Evolutionary conservation across 805 yeast genomes (phyloP).

Genomic region (Metschnikowia aberdeeniae): DNA sequence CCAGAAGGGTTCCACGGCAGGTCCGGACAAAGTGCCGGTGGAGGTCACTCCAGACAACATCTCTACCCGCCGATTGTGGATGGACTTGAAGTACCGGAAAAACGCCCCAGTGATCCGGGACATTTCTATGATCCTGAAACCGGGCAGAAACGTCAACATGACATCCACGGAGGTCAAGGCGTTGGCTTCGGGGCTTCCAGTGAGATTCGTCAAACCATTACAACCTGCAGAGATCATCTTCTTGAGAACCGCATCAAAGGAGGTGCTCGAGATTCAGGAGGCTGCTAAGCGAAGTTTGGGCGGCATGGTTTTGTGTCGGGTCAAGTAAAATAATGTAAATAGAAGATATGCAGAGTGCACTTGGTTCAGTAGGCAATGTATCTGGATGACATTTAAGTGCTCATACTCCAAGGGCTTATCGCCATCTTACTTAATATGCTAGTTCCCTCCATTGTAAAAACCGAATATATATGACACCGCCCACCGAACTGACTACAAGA

Average conservation of each 20-base stretch:
- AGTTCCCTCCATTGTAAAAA: no score
- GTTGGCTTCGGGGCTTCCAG: conserved; percentile 70
- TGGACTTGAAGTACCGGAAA: conserved; percentile 84
- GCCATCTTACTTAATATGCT: no score
- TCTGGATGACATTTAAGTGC: no score
- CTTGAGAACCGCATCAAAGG: conserved; percentile 44
- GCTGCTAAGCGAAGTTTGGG: conserved; percentile 69
- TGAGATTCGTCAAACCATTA: conserved; percentile 72
- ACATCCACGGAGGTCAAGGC: conserved; percentile 60
- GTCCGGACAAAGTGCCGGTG: conserved; percentile 75
- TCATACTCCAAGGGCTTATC: no score
- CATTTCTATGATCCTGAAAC: conserved; percentile 75
- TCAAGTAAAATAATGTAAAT: conserved; percentile 33
- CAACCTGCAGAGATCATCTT: conserved; percentile 89
- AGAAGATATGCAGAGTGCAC: neutral
- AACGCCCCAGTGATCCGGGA: conserved; percentile 71
- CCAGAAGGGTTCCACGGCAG: conserved; percentile 76
- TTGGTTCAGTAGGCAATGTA: no score
- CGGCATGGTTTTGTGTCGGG: conserved; percentile 83
- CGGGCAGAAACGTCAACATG: conserved; percentile 71
- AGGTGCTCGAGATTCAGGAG: conserved; percentile 74
- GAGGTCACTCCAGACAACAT: conserved; percentile 86
- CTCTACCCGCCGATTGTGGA: conserved; percentile 83
- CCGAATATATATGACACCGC: no score
- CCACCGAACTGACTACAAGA: conserved; percentile 15